Conservation (phyloP, 768 basidiomycete genomes). For the Mycena kentingensis region DNA sequence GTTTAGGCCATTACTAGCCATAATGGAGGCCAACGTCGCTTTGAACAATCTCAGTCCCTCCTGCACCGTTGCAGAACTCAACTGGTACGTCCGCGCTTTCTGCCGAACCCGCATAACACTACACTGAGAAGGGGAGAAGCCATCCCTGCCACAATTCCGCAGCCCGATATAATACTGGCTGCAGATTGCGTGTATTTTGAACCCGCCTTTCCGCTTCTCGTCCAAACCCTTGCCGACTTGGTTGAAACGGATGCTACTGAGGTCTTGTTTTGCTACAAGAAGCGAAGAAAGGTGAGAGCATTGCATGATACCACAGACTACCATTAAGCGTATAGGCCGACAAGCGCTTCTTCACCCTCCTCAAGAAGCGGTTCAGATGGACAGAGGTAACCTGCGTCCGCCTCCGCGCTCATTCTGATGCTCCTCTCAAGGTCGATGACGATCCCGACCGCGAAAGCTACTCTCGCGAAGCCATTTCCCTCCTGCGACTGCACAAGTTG, state of each 20-base stretch:
- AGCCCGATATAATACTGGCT: constrained; percentile 74
- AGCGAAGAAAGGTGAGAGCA: constrained; percentile 73
- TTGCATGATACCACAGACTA: background rate
- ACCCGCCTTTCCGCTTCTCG: constrained; percentile 86
- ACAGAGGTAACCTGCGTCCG: constrained; percentile 46
- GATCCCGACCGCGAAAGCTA: constrained; percentile 63
- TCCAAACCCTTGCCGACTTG: constrained; percentile 73
- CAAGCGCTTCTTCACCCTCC: constrained; percentile 78
- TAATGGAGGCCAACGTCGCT: constrained; percentile 75
- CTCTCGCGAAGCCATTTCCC: constrained; percentile 63
- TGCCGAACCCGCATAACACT: constrained; percentile 9
- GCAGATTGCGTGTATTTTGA: constrained; percentile 98
- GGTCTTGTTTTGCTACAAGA: constrained; percentile 91
- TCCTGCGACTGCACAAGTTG: constrained; percentile 51
- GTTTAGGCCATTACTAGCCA: constrained; percentile 68
- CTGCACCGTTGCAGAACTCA: constrained; percentile 69
- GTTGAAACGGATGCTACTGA: constrained; percentile 53
- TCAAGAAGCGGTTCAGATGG: constrained; percentile 81
- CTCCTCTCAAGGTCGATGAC: constrained; percentile 52
- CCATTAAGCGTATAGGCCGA: constrained; percentile 61
- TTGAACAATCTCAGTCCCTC: constrained; percentile 60
- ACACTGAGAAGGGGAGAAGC: constrained; percentile 60
- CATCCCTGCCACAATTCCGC: constrained; percentile 47
- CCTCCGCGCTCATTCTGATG: background rate
- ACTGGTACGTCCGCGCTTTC: constrained; percentile 64